Evolutionary conservation across 2,329 filamentous ascomycete species (phyloP).

Genomic region (Cladosporium sphaerospermum): DNA sequence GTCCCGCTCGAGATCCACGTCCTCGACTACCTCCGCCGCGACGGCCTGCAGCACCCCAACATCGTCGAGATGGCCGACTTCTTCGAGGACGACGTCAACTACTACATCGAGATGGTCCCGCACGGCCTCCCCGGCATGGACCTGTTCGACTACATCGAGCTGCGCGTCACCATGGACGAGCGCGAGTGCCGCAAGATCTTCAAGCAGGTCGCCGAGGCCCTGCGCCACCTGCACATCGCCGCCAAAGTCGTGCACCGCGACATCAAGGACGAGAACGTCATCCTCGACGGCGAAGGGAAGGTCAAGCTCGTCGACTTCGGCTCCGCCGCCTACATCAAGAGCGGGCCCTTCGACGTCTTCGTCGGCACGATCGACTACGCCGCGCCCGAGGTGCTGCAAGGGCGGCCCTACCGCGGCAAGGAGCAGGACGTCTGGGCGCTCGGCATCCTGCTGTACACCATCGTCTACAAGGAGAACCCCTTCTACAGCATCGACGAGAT

Average conservation of each 20-base stretch:
- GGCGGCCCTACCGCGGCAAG: constrained; percentile 85
- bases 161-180: constrained; percentile 94
- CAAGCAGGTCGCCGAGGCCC: constrained; percentile 79
- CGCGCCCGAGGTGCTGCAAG: constrained; percentile 92
- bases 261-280: constrained; percentile 98
- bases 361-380: constrained; percentile 99
- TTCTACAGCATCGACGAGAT: constrained; percentile 99
- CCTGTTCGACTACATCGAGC: constrained; percentile 96
- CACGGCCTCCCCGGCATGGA: constrained; percentile 97
- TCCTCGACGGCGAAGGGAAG: constrained; percentile 87
- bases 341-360: constrained; percentile 96
- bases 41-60: constrained; percentile 57
- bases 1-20: constrained; percentile 97
- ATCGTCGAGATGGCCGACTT: constrained; percentile 66
- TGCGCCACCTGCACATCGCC: constrained; percentile 86
- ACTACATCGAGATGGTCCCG: constrained; percentile 97
- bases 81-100: constrained; percentile 77
- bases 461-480: constrained; percentile 98
- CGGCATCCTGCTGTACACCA: constrained; percentile 94
- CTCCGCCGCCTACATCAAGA: constrained; percentile 96
- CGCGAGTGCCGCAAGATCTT: constrained; percentile 91
- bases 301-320: constrained; percentile 99
- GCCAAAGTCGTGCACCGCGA: constrained; percentile 92
- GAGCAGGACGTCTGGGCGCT: constrained; percentile 98
- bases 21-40: constrained; percentile 80